phyloP scores from a whole-genome alignment of 306 rosid genomes.

The Delonix regia region DNA sequence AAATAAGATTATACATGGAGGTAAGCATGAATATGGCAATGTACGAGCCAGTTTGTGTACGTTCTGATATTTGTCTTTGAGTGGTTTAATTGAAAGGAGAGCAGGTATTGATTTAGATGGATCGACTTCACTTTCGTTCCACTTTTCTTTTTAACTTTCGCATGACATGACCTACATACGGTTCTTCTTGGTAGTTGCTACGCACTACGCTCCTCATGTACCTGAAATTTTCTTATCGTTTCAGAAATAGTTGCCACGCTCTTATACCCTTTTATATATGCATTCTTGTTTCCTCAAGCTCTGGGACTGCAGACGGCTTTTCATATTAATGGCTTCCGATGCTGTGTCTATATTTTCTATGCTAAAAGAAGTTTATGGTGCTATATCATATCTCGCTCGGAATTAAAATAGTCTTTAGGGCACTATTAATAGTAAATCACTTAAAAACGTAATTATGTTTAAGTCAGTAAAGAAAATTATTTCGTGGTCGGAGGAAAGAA shows the following conservation, averaged over 20 bases:
- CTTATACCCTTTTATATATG: background rate
- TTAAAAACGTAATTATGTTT: background rate
- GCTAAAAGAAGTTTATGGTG: background rate
- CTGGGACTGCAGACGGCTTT: background rate
- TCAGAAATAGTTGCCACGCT: background rate
- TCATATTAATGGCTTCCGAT: background rate
- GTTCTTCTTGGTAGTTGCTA: background rate
- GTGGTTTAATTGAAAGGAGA: background rate
- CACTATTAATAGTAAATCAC: background rate
- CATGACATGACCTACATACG: conserved; percentile 12
- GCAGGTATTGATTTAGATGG: conserved; percentile 31
- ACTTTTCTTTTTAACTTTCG: background rate
- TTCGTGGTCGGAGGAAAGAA: background rate
- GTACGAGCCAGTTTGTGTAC: conserved; percentile 12
- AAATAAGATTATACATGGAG: background rate
- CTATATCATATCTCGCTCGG: background rate
- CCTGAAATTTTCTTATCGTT: background rate
- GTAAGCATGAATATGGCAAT: background rate
- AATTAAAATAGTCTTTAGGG: background rate
- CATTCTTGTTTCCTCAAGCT: background rate
- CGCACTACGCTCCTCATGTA: conserved; percentile 18
- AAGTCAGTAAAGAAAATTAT: background rate
- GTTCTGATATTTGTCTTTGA: conserved; percentile 20
- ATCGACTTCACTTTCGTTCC: conserved; percentile 15
- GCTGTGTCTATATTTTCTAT: background rate